These are phyloP conservation scores for Tetrapisispora taiwanensis DNA, from an alignment of 805 yeast species.

Conservation along the genomic window DNA sequence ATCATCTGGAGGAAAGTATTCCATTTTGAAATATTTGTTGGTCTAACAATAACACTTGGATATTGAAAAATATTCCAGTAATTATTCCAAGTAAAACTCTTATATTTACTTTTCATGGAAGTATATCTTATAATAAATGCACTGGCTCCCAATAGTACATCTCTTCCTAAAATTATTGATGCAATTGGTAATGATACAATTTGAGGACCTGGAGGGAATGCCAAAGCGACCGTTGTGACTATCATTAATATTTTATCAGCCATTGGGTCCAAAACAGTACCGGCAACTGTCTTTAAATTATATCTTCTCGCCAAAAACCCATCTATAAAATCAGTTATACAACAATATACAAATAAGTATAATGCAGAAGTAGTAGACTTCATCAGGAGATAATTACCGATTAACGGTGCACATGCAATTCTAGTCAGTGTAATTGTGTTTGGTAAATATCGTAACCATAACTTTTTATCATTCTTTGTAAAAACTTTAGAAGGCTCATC, in stretches of 20 bases:
- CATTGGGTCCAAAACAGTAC: conserved; percentile 86
- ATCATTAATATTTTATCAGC: conserved; percentile 92
- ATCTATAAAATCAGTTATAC: conserved; percentile 84
- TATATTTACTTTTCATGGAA: conserved; percentile 31
- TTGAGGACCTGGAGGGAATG: conserved; percentile 39
- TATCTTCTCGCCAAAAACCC: conserved; percentile 82
- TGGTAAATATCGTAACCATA: conserved; percentile 41
- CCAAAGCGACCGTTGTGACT: conserved; percentile 67
- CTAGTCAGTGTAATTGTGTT: conserved; percentile 75
- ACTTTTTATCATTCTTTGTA: too few relatives aligned
- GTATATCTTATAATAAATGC: conserved; percentile 64
- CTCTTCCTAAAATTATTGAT: conserved; percentile 71
- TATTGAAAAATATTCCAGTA: conserved; percentile 62
- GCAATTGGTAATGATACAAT: conserved; percentile 68
- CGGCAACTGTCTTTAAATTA: conserved; percentile 70
- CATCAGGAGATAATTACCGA: conserved; percentile 67
- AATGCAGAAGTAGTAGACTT: conserved; percentile 58
- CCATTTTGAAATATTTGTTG: conserved; percentile 74
- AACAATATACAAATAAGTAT: conserved; percentile 68
- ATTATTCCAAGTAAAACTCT: conserved; percentile 42
- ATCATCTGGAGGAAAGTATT: conserved; percentile 92
- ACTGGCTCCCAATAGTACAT: conserved; percentile 57
- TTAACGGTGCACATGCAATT: conserved; percentile 69
- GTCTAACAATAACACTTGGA: conserved; percentile 82
- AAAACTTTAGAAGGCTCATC: not conserved